phyloP scores from a whole-genome alignment of 192 early-diverging fungal genomes.

The Coemansia sp. region DNA sequence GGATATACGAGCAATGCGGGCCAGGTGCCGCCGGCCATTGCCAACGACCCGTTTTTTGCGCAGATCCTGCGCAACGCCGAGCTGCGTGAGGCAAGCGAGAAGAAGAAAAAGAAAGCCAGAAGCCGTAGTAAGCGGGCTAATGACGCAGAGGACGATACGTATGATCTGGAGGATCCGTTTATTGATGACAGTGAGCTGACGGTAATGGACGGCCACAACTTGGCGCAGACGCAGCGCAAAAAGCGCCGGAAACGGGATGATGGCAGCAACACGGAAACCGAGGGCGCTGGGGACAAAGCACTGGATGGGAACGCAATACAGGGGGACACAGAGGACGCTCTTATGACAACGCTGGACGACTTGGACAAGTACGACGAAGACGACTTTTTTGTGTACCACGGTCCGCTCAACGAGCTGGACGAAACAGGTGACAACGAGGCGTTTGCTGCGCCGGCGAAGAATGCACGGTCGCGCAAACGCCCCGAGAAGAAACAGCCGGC shows the following conservation, averaged over 20 bases:
- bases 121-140: conserved; percentile 20
- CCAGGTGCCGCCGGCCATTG: conserved; percentile 51
- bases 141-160: conserved; percentile 42
- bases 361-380: conserved; percentile 44
- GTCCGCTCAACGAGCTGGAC: conserved; percentile 46
- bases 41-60: conserved; percentile 55
- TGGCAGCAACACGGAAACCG: conserved; percentile 40
- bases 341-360: conserved; percentile 21
- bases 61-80: conserved; percentile 46
- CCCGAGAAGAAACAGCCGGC: conserved; percentile 29
- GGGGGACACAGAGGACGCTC: neutral
- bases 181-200: conserved; percentile 56
- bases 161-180: conserved; percentile 56
- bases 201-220: conserved; percentile 47
- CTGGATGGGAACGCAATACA: neutral
- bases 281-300: conserved; percentile 16
- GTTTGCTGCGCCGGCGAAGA: conserved; percentile 30
- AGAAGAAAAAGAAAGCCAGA: conserved; percentile 11
- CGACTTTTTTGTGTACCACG: conserved; percentile 55
- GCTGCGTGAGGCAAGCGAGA: conserved; percentile 33
- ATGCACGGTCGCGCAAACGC: conserved; percentile 27
- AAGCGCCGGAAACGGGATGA: conserved; percentile 49
- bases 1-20: conserved; percentile 43
- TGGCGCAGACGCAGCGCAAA: conserved; percentile 33
- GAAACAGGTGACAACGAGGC: conserved; percentile 17